phyloP scores from a whole-genome alignment of 768 basidiomycete genomes.

The Suillus luteus region DNA sequence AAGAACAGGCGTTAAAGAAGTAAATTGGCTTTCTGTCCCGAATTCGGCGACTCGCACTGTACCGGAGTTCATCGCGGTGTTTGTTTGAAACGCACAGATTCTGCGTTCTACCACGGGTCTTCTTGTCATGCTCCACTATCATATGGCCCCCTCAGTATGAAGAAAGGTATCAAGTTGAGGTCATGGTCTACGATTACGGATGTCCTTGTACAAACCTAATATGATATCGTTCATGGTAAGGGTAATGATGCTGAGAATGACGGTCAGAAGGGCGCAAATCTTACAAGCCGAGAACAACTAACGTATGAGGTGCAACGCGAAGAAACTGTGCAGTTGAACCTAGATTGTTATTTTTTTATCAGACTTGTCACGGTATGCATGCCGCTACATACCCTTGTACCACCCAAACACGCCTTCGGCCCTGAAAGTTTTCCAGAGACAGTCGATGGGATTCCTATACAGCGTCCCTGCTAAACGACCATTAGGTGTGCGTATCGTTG shows the following conservation, averaged over 20 bases:
- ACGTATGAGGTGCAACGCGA: slow-evolving; percentile 92
- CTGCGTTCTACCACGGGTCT: background rate
- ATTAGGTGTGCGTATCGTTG: slow-evolving; percentile 67
- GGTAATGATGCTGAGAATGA: slow-evolving; percentile 71
- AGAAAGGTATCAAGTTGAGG: background rate
- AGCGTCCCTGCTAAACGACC: slow-evolving; percentile 74
- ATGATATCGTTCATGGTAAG: slow-evolving; percentile 87
- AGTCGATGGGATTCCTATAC: slow-evolving; percentile 93
- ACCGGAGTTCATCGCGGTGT: background rate
- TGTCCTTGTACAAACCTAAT: slow-evolving; percentile 62
- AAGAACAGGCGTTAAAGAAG: background rate
- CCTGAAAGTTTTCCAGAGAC: slow-evolving; percentile 93
- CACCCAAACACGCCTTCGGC: slow-evolving; percentile 89
- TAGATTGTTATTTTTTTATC: slow-evolving; percentile 28
- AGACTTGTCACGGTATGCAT: background rate
- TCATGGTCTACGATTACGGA: slow-evolving; percentile 1
- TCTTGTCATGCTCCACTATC: background rate
- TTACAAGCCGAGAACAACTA: slow-evolving; percentile 27
- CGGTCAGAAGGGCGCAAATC: slow-evolving; percentile 5
- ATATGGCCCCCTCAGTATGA: background rate
- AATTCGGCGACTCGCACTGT: background rate
- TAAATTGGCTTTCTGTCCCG: background rate
- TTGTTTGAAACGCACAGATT: background rate
- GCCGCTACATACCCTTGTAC: slow-evolving; percentile 76
- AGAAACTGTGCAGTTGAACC: slow-evolving; percentile 93